Base-by-base conservation (phyloP, 1,139 yeast species). In the Suhomyces panamericanus region DNA sequence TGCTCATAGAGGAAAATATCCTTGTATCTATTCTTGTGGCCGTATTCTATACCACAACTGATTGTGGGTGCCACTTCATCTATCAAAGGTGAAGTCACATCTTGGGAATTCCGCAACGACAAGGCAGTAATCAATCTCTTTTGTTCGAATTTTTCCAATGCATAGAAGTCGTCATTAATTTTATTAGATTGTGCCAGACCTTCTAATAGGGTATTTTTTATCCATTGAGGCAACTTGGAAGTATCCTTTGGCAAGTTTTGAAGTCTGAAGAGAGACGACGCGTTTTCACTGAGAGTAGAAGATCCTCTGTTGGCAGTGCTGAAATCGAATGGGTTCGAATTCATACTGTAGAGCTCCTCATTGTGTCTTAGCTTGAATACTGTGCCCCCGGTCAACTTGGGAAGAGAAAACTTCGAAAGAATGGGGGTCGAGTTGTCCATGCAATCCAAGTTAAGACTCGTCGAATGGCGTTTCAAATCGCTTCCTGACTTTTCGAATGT, bases 1-100 rank as follows among this genome's bases (percentile, higher is more conserved):
- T 86, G 90, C 54, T 86, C 93, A 62, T 80, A 88, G n/a, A 95
- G 85, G 55, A 87, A 76, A 40, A 88, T 85, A 60, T 88, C 90
- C 50, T 86, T 82, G 66, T 88, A 88, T 47, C 96, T 66, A 63
- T 88, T 88, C 60, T 87, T 83, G 52, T 75, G 71, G 13, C 95
- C 95, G 47, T 77, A 75, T 60, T 87, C 95, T 43, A 87, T 79
- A 2, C 95, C 96, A 24, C 66, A 54, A 50, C 70, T 67, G 34
- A 73, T 66, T 9, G 56, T 53, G 10, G 69, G 67, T 22, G 58
- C 48, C 12, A 43, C 54, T 40, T 53, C 62, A 12, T 41, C 52
- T 6, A 40, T 33, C 38, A 50, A 39, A 4, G 49, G 51, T 10
- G 51, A 48, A 15, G 30, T 12, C 2, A 39, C 28, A 7, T 31